These are phyloP conservation scores for Pseudogymnoascus sp. DNA, from an alignment of 2,329 filamentous ascomycete species.

Conservation along the genomic window DNA sequence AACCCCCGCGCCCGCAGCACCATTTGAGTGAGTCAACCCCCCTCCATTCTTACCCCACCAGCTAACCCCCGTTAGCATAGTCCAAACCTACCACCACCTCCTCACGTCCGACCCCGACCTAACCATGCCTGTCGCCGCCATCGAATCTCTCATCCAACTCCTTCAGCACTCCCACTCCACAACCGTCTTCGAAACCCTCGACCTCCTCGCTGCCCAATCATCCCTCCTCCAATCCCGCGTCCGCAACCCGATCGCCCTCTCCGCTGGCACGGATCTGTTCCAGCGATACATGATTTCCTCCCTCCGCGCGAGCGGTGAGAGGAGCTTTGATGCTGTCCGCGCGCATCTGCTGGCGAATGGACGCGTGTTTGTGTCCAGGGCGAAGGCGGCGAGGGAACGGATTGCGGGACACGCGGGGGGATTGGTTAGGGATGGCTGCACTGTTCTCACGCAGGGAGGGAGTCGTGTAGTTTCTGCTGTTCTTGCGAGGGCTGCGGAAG, in stretches of 20 bases:
- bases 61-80: conserved; percentile 36
- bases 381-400: conserved; percentile 73
- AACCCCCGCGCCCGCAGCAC: not conserved
- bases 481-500: conserved; percentile 64
- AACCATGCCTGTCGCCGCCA: conserved; percentile 92
- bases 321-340: conserved; percentile 75
- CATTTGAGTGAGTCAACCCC: not conserved
- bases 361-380: conserved; percentile 75
- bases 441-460: conserved; percentile 85
- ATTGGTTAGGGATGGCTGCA: conserved; percentile 69
- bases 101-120: conserved; percentile 67
- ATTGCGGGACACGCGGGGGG: conserved; percentile 73
- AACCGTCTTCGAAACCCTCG: conserved; percentile 90
- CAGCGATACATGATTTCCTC: conserved; percentile 83
- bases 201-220: conserved; percentile 71
- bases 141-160: conserved; percentile 81
- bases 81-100: conserved; percentile 56
- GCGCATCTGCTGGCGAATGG: conserved; percentile 80
- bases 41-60: not conserved
- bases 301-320: conserved; percentile 41
- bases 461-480: conserved; percentile 75
- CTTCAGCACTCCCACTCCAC: conserved; percentile 71
- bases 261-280: conserved; percentile 91
- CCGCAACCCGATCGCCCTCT: conserved; percentile 82
- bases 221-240: conserved; percentile 68